Conservation (phyloP, 169 alveolate species). For the Perkinsus marinus region DNA sequence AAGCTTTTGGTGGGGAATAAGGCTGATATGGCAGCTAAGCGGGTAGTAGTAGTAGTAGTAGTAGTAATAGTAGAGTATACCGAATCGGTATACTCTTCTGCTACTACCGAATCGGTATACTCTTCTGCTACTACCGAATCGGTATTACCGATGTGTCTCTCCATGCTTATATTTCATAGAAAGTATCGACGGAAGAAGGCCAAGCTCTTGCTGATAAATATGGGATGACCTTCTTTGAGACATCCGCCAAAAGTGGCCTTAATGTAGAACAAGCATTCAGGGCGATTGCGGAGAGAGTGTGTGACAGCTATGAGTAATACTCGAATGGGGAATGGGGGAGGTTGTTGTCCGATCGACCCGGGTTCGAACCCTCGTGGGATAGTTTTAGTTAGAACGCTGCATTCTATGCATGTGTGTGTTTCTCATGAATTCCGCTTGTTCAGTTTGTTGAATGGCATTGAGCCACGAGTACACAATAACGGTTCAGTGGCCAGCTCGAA, state of each 20-base stretch:
- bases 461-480: not conserved
- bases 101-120: no score
- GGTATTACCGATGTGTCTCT: no score
- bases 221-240: slow-evolving; percentile 31
- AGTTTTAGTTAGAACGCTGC: no score
- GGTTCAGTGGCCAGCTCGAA: not conserved
- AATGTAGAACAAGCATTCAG: slow-evolving; percentile 40
- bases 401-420: no score
- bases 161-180: not conserved
- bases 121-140: no score
- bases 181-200: slow-evolving; percentile 25
- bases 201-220: slow-evolving; percentile 23
- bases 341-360: no score
- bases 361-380: no score
- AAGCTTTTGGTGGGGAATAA: slow-evolving; percentile 77
- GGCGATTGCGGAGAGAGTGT: slow-evolving; percentile 31
- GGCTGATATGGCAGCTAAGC: slow-evolving; percentile 50
- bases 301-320: slow-evolving; percentile 5
- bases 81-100: no score
- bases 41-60: not conserved
- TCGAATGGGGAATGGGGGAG: no score
- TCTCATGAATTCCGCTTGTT: not conserved
- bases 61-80: not conserved
- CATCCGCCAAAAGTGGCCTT: slow-evolving; percentile 37
- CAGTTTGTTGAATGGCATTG: not conserved